Base-by-base conservation (phyloP, 2,329 filamentous ascomycete species). In the Arthrobotrys sinensis region DNA sequence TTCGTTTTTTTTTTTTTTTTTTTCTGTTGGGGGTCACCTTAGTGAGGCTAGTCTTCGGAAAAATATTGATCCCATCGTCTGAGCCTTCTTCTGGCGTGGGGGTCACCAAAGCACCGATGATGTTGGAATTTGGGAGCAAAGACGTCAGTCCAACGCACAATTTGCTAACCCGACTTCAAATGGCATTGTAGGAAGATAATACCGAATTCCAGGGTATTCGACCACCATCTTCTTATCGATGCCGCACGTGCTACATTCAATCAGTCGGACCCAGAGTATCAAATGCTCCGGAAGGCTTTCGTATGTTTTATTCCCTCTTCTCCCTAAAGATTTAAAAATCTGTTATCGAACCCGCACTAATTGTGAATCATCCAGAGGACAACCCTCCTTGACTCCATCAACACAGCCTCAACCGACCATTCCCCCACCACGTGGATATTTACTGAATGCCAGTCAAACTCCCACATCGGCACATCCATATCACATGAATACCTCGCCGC, bases 151-250 rank as follows among this genome's bases (percentile, higher is more conserved):
- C 73, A 78, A 72, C 67, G 50, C 67, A 60, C 36, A 43, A 24
- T 11, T 62, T 67, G 52, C 70, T 60, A n/a, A 75, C 57, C 14
- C 34, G 4, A 8, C 24, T 12, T 12, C 8, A 38, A 53, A 43
- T 19, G 19, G 6, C n/a, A 38, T 48, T 48, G 14, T 55, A 80
- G 76, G 16, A 81, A 80, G 32, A 80, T 82, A 36, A 52, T 84
- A 4, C 80, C 81, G 0, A 53, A 62, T 16, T 80, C 82, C 10
- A 79, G 80, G 32, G 68, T 84, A 53, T 80, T 82, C 78, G 81
- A 84, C 73, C 83, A 84, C 79, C 83, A 83, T 69, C 76, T 80
- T 16, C 71, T 83, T 21, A 83, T 83, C 53, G 82, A 84, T 75
- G 80, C 80, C 32, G 69, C 81, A 43, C 80, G 69, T 19, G 57